Evolutionary conservation across 345 rosid species (phyloP).

Genomic region (Sonneratia alba): DNA sequence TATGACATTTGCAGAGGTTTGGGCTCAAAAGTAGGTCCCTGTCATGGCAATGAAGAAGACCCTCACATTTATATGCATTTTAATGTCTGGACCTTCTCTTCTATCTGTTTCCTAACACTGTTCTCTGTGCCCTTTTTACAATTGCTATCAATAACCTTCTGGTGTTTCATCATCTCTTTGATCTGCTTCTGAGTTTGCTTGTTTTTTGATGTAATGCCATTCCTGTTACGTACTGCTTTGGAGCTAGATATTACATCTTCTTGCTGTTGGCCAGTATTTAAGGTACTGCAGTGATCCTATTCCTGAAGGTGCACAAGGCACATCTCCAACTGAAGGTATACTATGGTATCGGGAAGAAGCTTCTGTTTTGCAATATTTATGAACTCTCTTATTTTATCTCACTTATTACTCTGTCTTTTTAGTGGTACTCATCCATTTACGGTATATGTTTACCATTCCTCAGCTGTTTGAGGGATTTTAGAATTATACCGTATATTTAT

Average conservation of each 20-base stretch:
- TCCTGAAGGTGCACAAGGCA: neutral
- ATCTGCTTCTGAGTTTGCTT: neutral
- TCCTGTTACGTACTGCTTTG: neutral
- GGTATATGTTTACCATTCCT: neutral
- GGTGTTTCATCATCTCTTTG: neutral
- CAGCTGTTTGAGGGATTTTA: neutral
- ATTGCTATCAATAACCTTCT: neutral
- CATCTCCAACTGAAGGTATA: neutral
- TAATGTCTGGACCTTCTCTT: constrained; percentile 28
- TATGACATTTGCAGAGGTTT: constrained; percentile 95
- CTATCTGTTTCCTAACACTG: constrained; percentile 8
- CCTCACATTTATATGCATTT: constrained; percentile 8
- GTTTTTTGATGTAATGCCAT: neutral
- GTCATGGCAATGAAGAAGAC: constrained; percentile 3
- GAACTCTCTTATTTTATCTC: neutral
- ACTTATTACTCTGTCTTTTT: neutral
- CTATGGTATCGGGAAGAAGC: neutral
- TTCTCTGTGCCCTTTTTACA: neutral
- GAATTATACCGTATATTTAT: neutral
- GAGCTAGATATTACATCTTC: neutral
- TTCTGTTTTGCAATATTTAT: neutral
- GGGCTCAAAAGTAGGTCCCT: constrained; percentile 30
- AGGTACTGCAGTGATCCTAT: neutral
- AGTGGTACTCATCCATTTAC: neutral
- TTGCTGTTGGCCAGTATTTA: neutral